Evolutionary conservation across 345 rosid genomes (phyloP), one percentile per base, ranked within the genome.

Genomic region (Erysimum cheiranthoides): DNA sequence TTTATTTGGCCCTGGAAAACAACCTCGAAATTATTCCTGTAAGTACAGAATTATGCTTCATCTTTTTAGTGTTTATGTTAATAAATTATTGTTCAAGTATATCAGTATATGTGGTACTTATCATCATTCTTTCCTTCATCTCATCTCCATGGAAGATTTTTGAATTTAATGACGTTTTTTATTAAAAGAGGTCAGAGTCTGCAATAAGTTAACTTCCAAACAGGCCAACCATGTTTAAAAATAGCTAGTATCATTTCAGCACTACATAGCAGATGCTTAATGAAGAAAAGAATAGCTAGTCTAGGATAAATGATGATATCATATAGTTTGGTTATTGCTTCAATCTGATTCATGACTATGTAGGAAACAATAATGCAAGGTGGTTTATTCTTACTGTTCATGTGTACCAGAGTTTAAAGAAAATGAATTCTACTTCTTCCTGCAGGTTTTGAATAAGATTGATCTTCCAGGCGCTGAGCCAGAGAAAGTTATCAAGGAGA

Each of bases 401-500:
- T 40, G 34, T 50, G 10, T 58, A 32, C 50, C 27, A 49, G 57
- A 71, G 62, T 50, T 71, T 59, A 60, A 47, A 72, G 58, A 51
- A 58, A 32, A 38, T 5, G 14, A 31, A 25, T 14, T 78, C 58
- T 58, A 32, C 65, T 27, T 60, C 32, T 67, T 43, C 60, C 61
- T 74, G 42, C 83, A 92, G 99, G 99, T 95, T 59, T 77, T 95
- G 79, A 92, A 95, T 89, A 95, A 94, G 84, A 92, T 94, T 85
- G 98, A 94, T 80, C 98, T 94, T 78, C 98, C 97, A 45, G 96
- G 98, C 31, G 97, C 99, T 46, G 97, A 90, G 61, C 97, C 99
- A 61, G 93, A 86, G 68, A 84, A 85, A 54, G 91, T 95, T 66
- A 50, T 82, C 73, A 82, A 72, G 82, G 99, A 95, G 87, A 92